These are phyloP conservation scores for Tetracentron sinense DNA, from an alignment of 164 flowering plant species.

Conservation along the genomic window DNA sequence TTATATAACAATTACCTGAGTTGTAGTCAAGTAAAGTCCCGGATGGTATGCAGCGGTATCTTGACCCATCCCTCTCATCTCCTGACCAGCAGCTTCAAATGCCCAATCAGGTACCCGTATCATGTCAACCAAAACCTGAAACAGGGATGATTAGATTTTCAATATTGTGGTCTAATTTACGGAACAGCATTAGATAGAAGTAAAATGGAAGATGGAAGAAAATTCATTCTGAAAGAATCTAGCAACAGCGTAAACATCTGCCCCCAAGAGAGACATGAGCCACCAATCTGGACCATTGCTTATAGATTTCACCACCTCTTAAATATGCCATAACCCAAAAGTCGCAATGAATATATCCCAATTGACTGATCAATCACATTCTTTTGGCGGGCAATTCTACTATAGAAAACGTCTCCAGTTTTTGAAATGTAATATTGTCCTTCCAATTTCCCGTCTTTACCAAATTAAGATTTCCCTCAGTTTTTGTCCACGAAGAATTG, in stretches of 20 bases:
- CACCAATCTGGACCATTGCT: too few relatives aligned
- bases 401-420: not conserved
- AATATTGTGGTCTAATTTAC: not conserved
- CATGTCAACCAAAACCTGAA: conserved; percentile 90
- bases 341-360: not conserved
- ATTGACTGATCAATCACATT: not conserved
- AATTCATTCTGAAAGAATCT: too few relatives aligned
- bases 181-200: not conserved
- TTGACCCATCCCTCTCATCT: conserved; percentile 93
- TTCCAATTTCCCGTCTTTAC: not conserved
- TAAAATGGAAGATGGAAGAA: too few relatives aligned
- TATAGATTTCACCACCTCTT: too few relatives aligned
- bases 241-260: too few relatives aligned
- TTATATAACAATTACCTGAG: conserved; percentile 58
- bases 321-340: not conserved
- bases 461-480: not conserved
- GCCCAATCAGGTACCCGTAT: conserved; percentile 96
- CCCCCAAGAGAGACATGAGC: too few relatives aligned
- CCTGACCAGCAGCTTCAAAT: conserved; percentile 97
- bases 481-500: not conserved
- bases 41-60: conserved; percentile 89
- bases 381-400: not conserved
- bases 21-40: conserved; percentile 79
- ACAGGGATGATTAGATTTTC: not conserved
- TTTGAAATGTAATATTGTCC: not conserved